Base-by-base conservation (phyloP, 2,329 filamentous ascomycete genomes). In the Phaeomoniella chlamydospora region DNA sequence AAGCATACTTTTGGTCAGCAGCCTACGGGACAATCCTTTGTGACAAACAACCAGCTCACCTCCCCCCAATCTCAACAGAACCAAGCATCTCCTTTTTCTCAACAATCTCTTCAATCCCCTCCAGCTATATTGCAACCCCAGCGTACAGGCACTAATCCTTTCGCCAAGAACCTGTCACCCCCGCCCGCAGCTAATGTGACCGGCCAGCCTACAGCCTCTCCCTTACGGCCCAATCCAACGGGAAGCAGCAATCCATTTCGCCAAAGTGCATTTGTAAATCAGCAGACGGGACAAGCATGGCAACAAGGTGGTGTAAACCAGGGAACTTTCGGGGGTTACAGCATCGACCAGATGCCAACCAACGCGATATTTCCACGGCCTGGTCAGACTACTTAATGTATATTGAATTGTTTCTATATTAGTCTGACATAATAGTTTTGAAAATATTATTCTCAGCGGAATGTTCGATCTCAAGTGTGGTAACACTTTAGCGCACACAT, bases 181-280 rank as follows among this genome's bases (percentile, higher is more conserved):
- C 50, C 51, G 32, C 45, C 51, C 11, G 49, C 51, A 35, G 50
- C 55, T 31, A 51, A 58, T 32, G 48, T 50, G 29, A 49, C 49
- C 34, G 49, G 48, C 4, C 35, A 60, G 11, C 42, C 59, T 5
- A 42, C 52, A 10, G 50, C 54, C 2, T 54, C 56, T n/a, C 54
- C 68, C 34, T 60, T 90, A 4, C 70, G 70, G 36, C 74, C 85
- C 2, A 85, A 88, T 49, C 72, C 80, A 2, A 94, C 87, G 0
- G 87, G 86, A 5, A 85, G 74, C 49, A 94, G 87, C 2, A 98
- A 98, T 50, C 90, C 90, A 1, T 96, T 96, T 69, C 74, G 90
- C 12, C 86, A 96, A 52, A 84, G 81, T 32, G 76, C 79, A 3
- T 93, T 94, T 55, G 78, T 93, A 36, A 90, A 93, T 51, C 86